phyloP scores from a whole-genome alignment of 495 filamentous ascomycete species.

The Hyaloscypha hepaticicola region DNA sequence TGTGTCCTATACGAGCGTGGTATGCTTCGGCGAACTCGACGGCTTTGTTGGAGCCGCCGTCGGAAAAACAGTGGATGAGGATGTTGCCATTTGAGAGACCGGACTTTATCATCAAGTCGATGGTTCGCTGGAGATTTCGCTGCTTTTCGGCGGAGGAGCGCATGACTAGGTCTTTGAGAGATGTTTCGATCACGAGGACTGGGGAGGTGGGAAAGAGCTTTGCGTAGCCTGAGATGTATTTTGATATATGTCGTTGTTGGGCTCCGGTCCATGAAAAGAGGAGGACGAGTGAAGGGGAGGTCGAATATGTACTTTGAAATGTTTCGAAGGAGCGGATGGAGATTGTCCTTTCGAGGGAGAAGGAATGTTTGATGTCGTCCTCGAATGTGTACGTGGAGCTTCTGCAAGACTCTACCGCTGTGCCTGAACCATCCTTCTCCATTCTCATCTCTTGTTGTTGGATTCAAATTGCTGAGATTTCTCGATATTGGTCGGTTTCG shows the following conservation, averaged over 20 bases:
- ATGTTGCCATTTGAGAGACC: conserved; percentile 18
- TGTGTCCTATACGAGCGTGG: not conserved
- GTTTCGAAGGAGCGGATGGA: not conserved
- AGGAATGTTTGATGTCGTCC: not conserved
- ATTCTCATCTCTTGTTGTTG: not conserved
- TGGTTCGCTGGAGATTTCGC: conserved; percentile 34
- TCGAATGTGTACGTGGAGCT: not conserved
- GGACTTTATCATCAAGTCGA: conserved; percentile 34
- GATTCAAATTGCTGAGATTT: not conserved
- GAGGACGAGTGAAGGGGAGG: conserved; percentile 7
- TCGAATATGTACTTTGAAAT: not conserved
- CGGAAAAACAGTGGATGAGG: conserved; percentile 41
- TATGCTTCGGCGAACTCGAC: conserved; percentile 34
- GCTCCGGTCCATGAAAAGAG: conserved; percentile 13
- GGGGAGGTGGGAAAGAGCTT: conserved; percentile 8
- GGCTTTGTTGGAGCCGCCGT: conserved; percentile 40
- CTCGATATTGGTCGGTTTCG: not conserved
- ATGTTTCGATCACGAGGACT: not conserved
- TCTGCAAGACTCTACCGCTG: not conserved
- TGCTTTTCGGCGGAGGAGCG: conserved; percentile 17
- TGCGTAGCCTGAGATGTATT: conserved; percentile 6
- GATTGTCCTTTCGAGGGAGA: not conserved
- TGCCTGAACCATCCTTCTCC: not conserved
- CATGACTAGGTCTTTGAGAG: conserved; percentile 8
- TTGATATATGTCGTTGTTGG: not conserved